A percentile compares a stretch with the other conserved stretches of the same genome.
phyloP scores from a whole-genome alignment of 2,329 filamentous ascomycete genomes.

The Botrytis galanthina region DNA sequence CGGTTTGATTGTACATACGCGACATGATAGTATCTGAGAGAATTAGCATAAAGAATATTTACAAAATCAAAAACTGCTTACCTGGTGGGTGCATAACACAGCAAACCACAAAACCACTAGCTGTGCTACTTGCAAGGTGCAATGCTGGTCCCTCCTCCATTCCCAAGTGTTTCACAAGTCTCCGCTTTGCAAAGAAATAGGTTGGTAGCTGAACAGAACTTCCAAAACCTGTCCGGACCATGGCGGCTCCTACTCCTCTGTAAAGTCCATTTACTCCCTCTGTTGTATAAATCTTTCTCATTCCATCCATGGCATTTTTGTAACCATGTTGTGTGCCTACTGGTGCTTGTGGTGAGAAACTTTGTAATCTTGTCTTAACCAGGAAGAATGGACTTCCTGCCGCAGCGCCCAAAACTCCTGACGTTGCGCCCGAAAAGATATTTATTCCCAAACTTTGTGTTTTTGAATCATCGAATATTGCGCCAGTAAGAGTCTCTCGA shows the following conservation, averaged over 20 bases:
- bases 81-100: slow-evolving; percentile 96
- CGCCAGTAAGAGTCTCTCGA: slow-evolving; percentile 65
- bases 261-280: slow-evolving; percentile 85
- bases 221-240: slow-evolving; percentile 94
- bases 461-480: slow-evolving; percentile 69
- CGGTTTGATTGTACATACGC: slow-evolving; percentile 97
- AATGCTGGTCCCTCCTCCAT: slow-evolving; percentile 89
- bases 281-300: slow-evolving; percentile 70
- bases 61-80: slow-evolving; percentile 43
- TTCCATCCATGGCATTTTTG: slow-evolving; percentile 77
- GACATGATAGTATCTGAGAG: slow-evolving; percentile 89
- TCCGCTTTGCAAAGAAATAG: slow-evolving; percentile 95
- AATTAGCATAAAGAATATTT: slow-evolving; percentile 11
- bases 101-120: slow-evolving; percentile 93
- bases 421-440: slow-evolving; percentile 86
- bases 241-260: slow-evolving; percentile 85
- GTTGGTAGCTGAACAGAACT: slow-evolving; percentile 95
- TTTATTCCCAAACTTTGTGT: slow-evolving; percentile 87
- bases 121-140: slow-evolving; percentile 84
- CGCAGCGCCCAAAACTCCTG: slow-evolving; percentile 88
- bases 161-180: slow-evolving; percentile 75
- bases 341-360: slow-evolving; percentile 85
- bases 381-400: slow-evolving; percentile 96
- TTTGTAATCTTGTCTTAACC: slow-evolving; percentile 94
- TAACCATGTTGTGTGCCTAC: slow-evolving; percentile 98